A percentile compares a stretch with the other conserved stretches of the same genome.
These are phyloP conservation scores for Kwoniella pini DNA, from an alignment of 768 basidiomycete genomes.

Conservation along the genomic window DNA sequence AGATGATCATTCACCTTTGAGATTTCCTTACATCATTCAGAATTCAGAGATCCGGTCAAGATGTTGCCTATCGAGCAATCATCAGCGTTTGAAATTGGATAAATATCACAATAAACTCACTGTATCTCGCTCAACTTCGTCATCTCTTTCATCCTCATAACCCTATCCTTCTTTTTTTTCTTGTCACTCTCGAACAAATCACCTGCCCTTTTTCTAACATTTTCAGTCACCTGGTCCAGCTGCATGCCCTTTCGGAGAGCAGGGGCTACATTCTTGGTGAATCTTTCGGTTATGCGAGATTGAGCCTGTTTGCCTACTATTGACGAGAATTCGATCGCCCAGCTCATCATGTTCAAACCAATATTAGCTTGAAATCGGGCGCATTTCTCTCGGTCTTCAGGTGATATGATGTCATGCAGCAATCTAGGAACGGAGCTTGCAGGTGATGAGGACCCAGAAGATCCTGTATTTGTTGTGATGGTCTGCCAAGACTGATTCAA, in stretches of 20 bases:
- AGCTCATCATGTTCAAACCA: not conserved
- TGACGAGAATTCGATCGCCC: not conserved
- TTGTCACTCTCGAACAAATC: constrained; percentile 11
- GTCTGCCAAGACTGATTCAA: not conserved
- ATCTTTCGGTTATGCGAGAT: not conserved
- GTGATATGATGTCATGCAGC: not conserved
- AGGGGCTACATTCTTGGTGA: not conserved
- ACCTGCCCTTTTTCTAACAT: not conserved
- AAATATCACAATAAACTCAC: no score
- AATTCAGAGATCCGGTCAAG: not conserved
- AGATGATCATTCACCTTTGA: not conserved
- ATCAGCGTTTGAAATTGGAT: no score
- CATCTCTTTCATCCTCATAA: not conserved
- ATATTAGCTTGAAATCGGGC: not conserved
- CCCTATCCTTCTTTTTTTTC: constrained; percentile 10
- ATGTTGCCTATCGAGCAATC: no score
- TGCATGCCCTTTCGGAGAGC: constrained; percentile 13
- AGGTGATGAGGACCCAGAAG: not conserved
- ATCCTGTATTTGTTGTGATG: not conserved
- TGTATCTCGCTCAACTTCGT: constrained; percentile 13
- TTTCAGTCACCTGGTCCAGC: constrained; percentile 8
- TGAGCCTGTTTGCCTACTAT: constrained; percentile 11
- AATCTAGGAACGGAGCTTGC: not conserved
- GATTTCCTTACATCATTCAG: not conserved
- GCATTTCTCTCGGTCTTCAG: not conserved